Evolutionary conservation across 148 eudicot genomes (phyloP), one percentile per base, ranked within the genome.

Genomic region (Rhododendron ferrugineum): DNA sequence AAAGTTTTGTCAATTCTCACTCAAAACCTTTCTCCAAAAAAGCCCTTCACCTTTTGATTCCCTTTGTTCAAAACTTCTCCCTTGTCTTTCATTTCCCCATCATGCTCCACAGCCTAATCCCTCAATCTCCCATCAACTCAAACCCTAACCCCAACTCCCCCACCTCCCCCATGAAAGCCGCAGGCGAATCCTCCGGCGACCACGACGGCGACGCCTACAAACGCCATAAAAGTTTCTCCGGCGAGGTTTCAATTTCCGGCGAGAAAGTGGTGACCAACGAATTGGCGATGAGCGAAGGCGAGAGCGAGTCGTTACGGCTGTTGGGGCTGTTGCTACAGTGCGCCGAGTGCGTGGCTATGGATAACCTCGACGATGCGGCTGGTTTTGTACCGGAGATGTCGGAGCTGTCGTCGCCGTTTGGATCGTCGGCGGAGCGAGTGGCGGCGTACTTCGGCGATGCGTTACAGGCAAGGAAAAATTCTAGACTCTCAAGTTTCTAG

Each of bases 381-480:
- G 86, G 77, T 5, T 85, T 94, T 42, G 83, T 94, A 22, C 95
- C 94, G 7, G 91, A 92, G 64, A 85, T 92, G n/a, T 83, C 92
- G 9, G 90, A 88, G 79, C 89, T 93, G 80, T 90, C 96, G 1
- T 89, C 98, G 16, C 98, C 98, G 7, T 95, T 88, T 89, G 94
- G 94, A 15, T 90, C 98, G 0, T 89, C 95, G 0, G 88, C 95
- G 11, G 90, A 92, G 49, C 91, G 98, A 6, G 94, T 95, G 30
- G 95, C 94, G 16, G 96, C 96, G 28, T 93, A 90, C 88, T 95
- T 95, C 91, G 88, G 91, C 42, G 91, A 93, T 50, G 91, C 96
- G 13, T 85, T 95, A 42, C 91, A 89, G 73, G 73, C 32, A 28
- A 66, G 73, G 32, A 26, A 28, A 28, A 66, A 66, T 58, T 13